Evolutionary conservation across 345 rosid species (phyloP).

Genomic region (Excoecaria cochinchinensis): DNA sequence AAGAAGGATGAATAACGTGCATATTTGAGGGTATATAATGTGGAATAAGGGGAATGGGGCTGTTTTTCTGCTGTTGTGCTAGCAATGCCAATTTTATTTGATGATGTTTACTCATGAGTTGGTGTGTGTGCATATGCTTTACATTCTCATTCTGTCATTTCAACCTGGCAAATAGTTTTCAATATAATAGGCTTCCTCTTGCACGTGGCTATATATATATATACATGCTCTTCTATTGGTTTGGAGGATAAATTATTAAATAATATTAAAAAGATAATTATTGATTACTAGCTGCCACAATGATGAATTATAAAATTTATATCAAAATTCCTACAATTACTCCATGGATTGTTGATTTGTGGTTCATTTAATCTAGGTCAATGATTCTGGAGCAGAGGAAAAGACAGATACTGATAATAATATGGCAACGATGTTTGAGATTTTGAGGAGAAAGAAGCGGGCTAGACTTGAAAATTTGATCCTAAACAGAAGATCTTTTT

Average conservation of each 20-base stretch:
- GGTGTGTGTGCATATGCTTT: background rate
- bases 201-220: background rate
- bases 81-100: too few relatives aligned
- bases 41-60: too few relatives aligned
- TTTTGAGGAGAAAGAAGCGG: slow-evolving; percentile 52
- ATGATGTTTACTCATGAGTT: too few relatives aligned
- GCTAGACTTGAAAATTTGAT: slow-evolving; percentile 73
- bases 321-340: background rate
- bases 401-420: slow-evolving; percentile 85
- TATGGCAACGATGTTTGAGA: slow-evolving; percentile 68
- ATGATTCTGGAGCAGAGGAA: slow-evolving; percentile 51
- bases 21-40: too few relatives aligned
- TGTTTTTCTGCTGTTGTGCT: too few relatives aligned
- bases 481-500: slow-evolving; percentile 72
- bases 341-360: background rate
- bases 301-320: too few relatives aligned
- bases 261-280: background rate
- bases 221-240: background rate
- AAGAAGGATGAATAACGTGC: too few relatives aligned
- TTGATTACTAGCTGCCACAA: too few relatives aligned
- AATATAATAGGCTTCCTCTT: background rate
- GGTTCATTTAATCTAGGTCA: slow-evolving; percentile 45
- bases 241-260: background rate
- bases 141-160: background rate
- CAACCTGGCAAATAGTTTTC: background rate